Base-by-base conservation (phyloP, 768 basidiomycete species). In the Mycena latifolia region DNA sequence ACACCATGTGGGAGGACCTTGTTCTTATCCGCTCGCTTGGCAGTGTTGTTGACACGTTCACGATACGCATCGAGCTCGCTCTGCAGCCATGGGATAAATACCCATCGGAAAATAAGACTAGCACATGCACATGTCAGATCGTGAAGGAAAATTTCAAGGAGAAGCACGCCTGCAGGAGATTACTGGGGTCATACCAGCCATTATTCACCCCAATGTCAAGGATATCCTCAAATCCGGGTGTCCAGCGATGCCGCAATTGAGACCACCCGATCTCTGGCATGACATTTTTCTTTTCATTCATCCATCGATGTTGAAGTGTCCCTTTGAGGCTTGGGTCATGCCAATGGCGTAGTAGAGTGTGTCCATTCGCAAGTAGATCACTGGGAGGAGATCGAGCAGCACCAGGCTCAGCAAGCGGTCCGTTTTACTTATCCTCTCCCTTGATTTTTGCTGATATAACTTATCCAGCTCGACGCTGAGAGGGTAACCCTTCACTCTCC, bases 241-340 rank as follows among this genome's bases (percentile, higher is more conserved):
- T 71, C 48, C 78, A 85, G 79, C n/a, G n/a, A n/a, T n/a, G n/a
- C n/a, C n/a, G n/a, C n/a, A n/a, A n/a, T n/a, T n/a, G n/a, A n/a
- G n/a, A 79, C 82, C 83, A 85, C 0, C 64, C 65, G 7, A 80
- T 79, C 54, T 85, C 80, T 0, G 79, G 77, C 66, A 76, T 78
- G 14, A 83, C 72, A 65, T 85, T 84, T 3, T 74, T 74, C n/a
- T n/a, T n/a, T n/a, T n/a, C n/a, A n/a, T n/a, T 35, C 33, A 29
- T 79, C 76, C 0, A 82, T 58, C 33, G 14, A 35, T 6, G 33
- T 14, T 24, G 1, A 59, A 50, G 27, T 3, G 77, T 80, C 0
- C 72, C 78, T 0, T 9, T 1, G 0, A 84, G 63, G 0, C 55
- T 35, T 0, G 79, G 75, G 46, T 84, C 79, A 11, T 77, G 74